Evolutionary conservation across 106 monocot genomes (phyloP), one percentile per base, ranked within the genome.

Genomic region (Triglochin maritima): DNA sequence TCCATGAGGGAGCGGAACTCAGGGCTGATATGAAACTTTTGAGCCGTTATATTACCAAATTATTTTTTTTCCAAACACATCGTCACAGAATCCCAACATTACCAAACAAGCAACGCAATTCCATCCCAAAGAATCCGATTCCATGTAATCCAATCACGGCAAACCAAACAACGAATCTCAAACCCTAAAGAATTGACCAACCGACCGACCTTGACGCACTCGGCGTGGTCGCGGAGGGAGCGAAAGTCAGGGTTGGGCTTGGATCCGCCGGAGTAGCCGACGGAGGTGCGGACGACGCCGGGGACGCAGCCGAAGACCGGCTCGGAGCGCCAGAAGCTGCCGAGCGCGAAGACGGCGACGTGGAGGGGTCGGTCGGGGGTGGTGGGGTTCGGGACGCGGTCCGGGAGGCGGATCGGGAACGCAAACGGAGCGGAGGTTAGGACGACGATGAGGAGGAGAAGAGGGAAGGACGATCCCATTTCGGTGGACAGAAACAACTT

Each of bases 311-410:
- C 94, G 70, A 94, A 94, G 42, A 73, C 89, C 42, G 89, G 84
- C 57, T 94, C 94, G 9, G 89, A 94, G 45, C 94, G 70, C 94
- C 94, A 94, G 81, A 94, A 94, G 84, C 89, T 89, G 7, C 89
- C 94, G 14, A 94, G 84, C 42, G 94, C 86, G 72, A 94, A 94
- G 60, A 89, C 86, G 9, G 82, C 94, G 11, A 73, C 58, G 50
- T 76, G 71, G 14, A 81, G 69, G 11, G 71, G 77, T 52, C 15
- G 17, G 16, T 61, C 57, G 59, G 4, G 56, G 45, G 12, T n/a
- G 61, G 3, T 66, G 53, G 12, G 8, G 9, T 9, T 62, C 7
- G 44, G 44, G 7, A 5, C 12, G 44, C 17, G 64, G 12, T 65
- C 48, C 48, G 64, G 64, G 45, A 49, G 43, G 15, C 64, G 47